Base-by-base conservation (phyloP, 1,284 basidiomycete genomes). In the Ceratobasidium sp. region DNA sequence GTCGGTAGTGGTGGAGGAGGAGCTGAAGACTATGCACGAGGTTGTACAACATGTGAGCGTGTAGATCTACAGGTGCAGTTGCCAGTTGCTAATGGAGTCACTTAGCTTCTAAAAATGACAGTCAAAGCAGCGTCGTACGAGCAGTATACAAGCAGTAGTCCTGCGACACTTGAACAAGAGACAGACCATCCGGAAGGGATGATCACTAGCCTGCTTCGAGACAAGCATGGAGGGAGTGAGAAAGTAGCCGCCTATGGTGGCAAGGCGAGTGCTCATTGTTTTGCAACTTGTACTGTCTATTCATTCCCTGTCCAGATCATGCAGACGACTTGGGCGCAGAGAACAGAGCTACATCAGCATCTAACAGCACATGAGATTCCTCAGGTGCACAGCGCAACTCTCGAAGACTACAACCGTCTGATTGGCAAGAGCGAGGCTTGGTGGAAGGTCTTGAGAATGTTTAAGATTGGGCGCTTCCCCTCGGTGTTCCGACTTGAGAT, bases 101-200 rank as follows among this genome's bases (percentile, higher is more conserved):
- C n/a, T n/a, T 30, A 54, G 52, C 52, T 54, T 26, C 23, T 54
- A 9, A 21, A 21, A 11, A 54, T 54, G 52, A n/a, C n/a, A n/a
- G n/a, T n/a, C n/a, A n/a, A n/a, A n/a, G n/a, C n/a, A n/a, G n/a
- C n/a, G n/a, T n/a, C n/a, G n/a, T n/a, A n/a, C n/a, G n/a, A n/a
- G n/a, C n/a, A n/a, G n/a, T n/a, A n/a, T n/a, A n/a, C n/a, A n/a
- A n/a, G n/a, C n/a, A n/a, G n/a, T n/a, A n/a, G n/a, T n/a, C n/a
- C n/a, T n/a, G n/a, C n/a, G n/a, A n/a, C n/a, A n/a, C n/a, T n/a
- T n/a, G n/a, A n/a, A n/a, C n/a, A n/a, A n/a, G n/a, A n/a, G n/a
- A n/a, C n/a, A n/a, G n/a, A n/a, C n/a, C n/a, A n/a, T 54, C 26
- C 26, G 52, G 26, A 50, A 50, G 47, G 47, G 18, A 50, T 50